Percentiles rank a stretch among this genome's conserved stretches.
These are phyloP conservation scores for Xerocomus amazonicus DNA, from an alignment of 1,284 basidiomycete genomes.

Conservation along the genomic window DNA sequence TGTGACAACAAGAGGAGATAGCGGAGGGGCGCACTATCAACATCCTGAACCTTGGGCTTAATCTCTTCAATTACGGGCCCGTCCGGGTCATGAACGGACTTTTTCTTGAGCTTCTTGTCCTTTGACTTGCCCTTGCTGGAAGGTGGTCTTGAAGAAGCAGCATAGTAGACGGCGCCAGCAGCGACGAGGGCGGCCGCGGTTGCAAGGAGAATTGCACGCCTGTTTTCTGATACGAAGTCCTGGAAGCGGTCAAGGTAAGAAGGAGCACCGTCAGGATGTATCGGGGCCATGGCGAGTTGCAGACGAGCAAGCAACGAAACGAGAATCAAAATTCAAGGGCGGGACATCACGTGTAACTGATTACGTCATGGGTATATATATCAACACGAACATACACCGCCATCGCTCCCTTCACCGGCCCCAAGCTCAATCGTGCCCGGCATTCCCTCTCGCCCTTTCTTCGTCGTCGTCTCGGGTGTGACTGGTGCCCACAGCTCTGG, in stretches of 20 bases:
- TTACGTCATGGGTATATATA: slow-evolving; percentile 25
- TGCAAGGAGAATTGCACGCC: slow-evolving; percentile 64
- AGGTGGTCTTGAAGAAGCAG: slow-evolving; percentile 42
- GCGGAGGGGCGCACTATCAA: slow-evolving; percentile 33
- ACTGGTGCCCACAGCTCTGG: slow-evolving; percentile 61
- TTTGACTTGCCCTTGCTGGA: slow-evolving; percentile 49
- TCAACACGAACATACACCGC: slow-evolving; percentile 20
- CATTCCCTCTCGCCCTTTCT: slow-evolving; percentile 27
- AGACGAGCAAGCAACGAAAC: neutral
- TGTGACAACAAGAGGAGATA: neutral
- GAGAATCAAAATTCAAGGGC: neutral
- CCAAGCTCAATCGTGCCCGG: slow-evolving; percentile 36
- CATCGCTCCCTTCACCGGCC: neutral
- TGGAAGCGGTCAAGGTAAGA: slow-evolving; percentile 61
- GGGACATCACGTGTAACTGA: slow-evolving; percentile 15
- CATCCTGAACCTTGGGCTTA: slow-evolving; percentile 38
- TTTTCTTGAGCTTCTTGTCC: slow-evolving; percentile 57
- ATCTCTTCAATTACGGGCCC: slow-evolving; percentile 78
- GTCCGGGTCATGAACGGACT: slow-evolving; percentile 48
- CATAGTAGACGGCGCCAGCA: slow-evolving; percentile 75
- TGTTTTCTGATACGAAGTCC: slow-evolving; percentile 71
- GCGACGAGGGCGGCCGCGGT: slow-evolving; percentile 71
- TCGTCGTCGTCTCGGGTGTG: slow-evolving; percentile 15
- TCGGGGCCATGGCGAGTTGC: slow-evolving; percentile 20
- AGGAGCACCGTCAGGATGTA: slow-evolving; percentile 30